A percentile compares a stretch with the other conserved stretches of the same genome.
Conservation (phyloP, 148 eudicot genomes). For the Chenopodium quinoa region DNA sequence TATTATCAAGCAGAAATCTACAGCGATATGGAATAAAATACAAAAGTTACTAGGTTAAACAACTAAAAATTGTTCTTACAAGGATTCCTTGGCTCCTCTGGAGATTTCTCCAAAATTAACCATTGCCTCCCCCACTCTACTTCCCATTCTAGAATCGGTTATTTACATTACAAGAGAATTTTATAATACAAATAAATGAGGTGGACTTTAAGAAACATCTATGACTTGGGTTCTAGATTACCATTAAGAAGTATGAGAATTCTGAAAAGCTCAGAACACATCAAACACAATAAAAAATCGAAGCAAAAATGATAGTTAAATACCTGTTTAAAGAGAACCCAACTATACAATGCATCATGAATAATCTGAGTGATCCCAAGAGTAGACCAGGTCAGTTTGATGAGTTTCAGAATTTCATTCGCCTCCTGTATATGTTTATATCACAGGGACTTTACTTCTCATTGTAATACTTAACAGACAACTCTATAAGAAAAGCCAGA, state of each 20-base stretch:
- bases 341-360: conserved; percentile 69
- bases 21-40: background rate
- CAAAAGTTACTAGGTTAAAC: background rate
- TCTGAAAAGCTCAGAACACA: background rate
- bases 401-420: conserved; percentile 64
- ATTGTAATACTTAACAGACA: conserved; percentile 4
- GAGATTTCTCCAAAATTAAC: background rate
- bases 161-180: background rate
- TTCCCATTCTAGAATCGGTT: background rate
- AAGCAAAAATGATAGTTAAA: background rate
- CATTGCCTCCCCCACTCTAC: background rate
- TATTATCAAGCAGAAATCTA: background rate
- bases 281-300: background rate
- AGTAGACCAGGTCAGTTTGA: conserved; percentile 73
- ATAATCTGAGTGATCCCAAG: conserved; percentile 74
- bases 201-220: background rate
- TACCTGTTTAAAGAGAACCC: conserved; percentile 98
- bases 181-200: background rate
- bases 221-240: background rate
- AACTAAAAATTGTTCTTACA: background rate
- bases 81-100: background rate
- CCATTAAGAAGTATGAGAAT: background rate
- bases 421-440: conserved; percentile 49
- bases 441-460: background rate
- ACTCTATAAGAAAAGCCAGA: conserved; percentile 14